Base-by-base conservation (phyloP, 768 basidiomycete genomes). In the Suillus hirtellus region DNA sequence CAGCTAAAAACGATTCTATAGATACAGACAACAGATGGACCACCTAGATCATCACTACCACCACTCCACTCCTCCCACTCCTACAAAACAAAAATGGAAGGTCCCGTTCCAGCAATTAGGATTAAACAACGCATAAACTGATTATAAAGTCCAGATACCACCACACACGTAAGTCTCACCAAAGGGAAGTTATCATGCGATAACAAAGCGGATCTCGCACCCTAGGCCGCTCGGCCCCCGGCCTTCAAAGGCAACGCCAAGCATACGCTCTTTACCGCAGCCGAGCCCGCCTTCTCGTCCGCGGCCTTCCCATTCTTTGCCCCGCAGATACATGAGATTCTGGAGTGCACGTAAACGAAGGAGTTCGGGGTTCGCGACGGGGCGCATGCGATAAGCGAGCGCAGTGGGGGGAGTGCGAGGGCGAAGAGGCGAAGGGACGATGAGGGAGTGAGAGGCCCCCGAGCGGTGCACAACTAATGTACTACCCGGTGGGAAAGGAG, bases 171-270 rank as follows among this genome's bases (percentile, higher is more conserved):
- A 47, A 10, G 37, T 49, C 19, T 37, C 46, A 40, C 60, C 53
- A 24, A 49, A 60, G 50, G 24, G 35, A 50, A n/a, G 31, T n/a
- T 27, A 44, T 69, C 67, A 76, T 43, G 69, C 73, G 31, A 74
- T 68, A 60, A 74, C 73, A 37, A 73, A 75, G 14, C 74, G 75
- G 6, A 80, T 78, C 65, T 79, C 79, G 60, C 78, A 78, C 1
- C 75, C 77, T 61, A 88, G 76, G 60, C 75, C 71, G 65, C 87
- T 89, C 64, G 79, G 71, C 4, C 86, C 85, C n/a, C 84, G 75
- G 12, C 86, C 87, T 64, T 88, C 88, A 68, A 84, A 85, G 42
- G 86, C 87, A 63, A 88, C 71, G 37, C 82, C 81, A n/a, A 83
- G 71, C 61, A 89, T 72, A 62, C 83, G 80, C 73, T 89, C 88